These are phyloP conservation scores for Endotrypanum monterogeii DNA, from an alignment of 208 protist genomes.

Conservation along the genomic window DNA sequence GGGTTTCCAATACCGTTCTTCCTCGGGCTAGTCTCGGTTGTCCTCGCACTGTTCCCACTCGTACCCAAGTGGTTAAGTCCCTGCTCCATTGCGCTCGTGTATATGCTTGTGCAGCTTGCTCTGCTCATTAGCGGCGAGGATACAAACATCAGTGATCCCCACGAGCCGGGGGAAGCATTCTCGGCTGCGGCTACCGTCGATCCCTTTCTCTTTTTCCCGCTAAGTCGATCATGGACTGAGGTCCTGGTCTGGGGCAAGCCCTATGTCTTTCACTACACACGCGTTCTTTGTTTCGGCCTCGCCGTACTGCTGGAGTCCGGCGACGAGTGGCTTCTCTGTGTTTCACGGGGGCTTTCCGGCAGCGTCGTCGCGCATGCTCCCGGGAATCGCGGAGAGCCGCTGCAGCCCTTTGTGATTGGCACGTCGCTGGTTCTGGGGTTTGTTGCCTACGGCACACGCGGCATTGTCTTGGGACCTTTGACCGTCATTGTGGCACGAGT, in stretches of 20 bases:
- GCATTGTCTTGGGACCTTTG: slow-evolving; percentile 71
- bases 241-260: slow-evolving; percentile 21
- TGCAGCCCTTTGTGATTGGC: slow-evolving; percentile 61
- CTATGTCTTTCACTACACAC: slow-evolving; percentile 21
- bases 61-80: slow-evolving; percentile 64
- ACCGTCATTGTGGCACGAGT: slow-evolving; percentile 74
- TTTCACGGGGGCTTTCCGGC: slow-evolving; percentile 48
- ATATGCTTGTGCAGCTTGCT: slow-evolving; percentile 17
- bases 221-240: slow-evolving; percentile 9
- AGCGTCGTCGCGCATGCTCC: slow-evolving; percentile 29
- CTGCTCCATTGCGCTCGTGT: slow-evolving; percentile 36
- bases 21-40: slow-evolving; percentile 43
- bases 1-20: slow-evolving; percentile 57
- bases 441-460: slow-evolving; percentile 55
- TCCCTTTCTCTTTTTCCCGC: slow-evolving; percentile 10
- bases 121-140: slow-evolving; percentile 18
- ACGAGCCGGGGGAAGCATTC: not conserved
- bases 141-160: not conserved
- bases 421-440: slow-evolving; percentile 69
- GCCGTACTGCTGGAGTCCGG: slow-evolving; percentile 43
- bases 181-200: not conserved
- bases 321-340: slow-evolving; percentile 73
- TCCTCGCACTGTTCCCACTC: slow-evolving; percentile 65
- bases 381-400: slow-evolving; percentile 36
- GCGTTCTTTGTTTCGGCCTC: slow-evolving; percentile 32